Evolutionary conservation across 495 filamentous ascomycete species (phyloP), one percentile per base, ranked within the genome.

Genomic region (Trichodelitschia bisporula): DNA sequence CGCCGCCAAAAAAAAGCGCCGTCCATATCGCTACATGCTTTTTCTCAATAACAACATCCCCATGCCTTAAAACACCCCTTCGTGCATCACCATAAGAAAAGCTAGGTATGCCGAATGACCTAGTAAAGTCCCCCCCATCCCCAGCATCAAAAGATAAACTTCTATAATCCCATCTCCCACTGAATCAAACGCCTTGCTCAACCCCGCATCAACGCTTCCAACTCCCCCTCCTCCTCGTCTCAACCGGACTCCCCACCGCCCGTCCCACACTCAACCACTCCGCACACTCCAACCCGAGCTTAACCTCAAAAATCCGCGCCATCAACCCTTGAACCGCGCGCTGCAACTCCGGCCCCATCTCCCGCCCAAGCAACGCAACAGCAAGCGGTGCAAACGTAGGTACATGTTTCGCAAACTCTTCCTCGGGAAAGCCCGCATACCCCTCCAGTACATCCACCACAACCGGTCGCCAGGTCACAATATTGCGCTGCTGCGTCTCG

Each of bases 381-480:
- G 62, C 63, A 4, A 93, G 54, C 1, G 86, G 78, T 42, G 91
- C 92, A 50, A 97, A 92, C 1, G 60, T 69, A 20, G 63, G 55
- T 10, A 91, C 60, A 35, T 93, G 69, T 32, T 69, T 70, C 33
- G 64, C 62, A 40, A 97, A 95, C 29, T 69, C 79, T 20, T 72
- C 69, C n/a, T 59, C 55, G 0, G 77, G 76, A 53, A 93, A 95
- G 26, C 73, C 73, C 5, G 69, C 77, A 46, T 83, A 95, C 1
- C 89, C 83, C 39, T 97, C 83, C 19, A 97, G 57, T n/a, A 97
- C 86, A 46, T 92, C 86, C 4, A 97, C 80, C 2, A 97, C 86
- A 1, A 95, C 89, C 1, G 86, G 86, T 19, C 86, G 61, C 86
- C 86, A 97, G 9, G 89, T 90, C 3, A 80, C 64, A 33, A 97